phyloP scores from a whole-genome alignment of 1,284 basidiomycete genomes.

The Dichomitus squalens region DNA sequence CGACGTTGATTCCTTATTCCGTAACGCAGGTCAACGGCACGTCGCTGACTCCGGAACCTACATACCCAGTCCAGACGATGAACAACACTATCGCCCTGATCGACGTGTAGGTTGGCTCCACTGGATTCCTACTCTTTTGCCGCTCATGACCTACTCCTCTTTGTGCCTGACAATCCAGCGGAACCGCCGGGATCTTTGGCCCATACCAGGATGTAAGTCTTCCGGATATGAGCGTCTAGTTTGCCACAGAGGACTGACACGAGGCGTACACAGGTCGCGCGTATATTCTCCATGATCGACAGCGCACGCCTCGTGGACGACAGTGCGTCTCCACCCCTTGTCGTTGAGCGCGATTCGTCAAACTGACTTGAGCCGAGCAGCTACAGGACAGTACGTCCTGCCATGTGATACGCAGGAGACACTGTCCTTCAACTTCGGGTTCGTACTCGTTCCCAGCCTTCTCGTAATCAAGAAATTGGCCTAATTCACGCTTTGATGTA shows the following conservation, averaged over 20 bases:
- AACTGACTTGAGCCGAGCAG: conserved; percentile 32
- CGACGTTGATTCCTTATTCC: neutral
- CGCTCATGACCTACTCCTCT: neutral
- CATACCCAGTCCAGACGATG: conserved; percentile 61
- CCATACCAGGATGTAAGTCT: conserved; percentile 74
- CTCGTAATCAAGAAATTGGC: too few species aligned
- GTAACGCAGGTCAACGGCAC: conserved; percentile 60
- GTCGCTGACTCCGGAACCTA: conserved; percentile 58
- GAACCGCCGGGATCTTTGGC: conserved; percentile 78
- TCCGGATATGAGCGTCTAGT: conserved; percentile 11
- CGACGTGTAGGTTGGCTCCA: conserved; percentile 58
- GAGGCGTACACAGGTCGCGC: conserved; percentile 54
- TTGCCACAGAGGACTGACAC: conserved; percentile 12
- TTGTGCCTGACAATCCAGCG: conserved; percentile 46
- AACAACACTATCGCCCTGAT: conserved; percentile 72
- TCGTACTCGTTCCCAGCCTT: conserved; percentile 24
- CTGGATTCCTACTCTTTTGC: neutral
- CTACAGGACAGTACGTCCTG: conserved; percentile 75
- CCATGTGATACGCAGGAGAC: conserved; percentile 73
- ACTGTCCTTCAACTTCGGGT: conserved; percentile 80
- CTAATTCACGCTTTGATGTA: conserved; percentile 31
- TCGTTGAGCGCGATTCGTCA: neutral
- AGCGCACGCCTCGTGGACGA: conserved; percentile 72
- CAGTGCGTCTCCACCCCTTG: conserved; percentile 32
- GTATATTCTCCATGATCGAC: conserved; percentile 64